Percentiles rank a stretch among this genome's conserved stretches.
These are phyloP conservation scores for Cytospora leucostoma DNA, from an alignment of 2,329 filamentous ascomycete species.

Conservation along the genomic window DNA sequence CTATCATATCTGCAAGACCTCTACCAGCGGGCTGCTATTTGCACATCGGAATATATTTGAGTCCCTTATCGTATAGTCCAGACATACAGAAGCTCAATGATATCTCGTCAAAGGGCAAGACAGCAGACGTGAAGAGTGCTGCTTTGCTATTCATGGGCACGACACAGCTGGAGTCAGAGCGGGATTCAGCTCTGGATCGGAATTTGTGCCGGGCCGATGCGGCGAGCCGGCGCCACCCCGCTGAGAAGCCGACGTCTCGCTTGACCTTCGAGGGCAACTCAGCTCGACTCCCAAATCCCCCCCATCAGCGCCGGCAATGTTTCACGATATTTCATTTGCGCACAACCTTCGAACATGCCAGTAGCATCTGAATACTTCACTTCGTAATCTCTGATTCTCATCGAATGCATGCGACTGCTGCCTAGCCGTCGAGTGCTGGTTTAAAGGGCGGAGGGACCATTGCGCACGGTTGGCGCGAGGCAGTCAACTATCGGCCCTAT, in stretches of 20 bases:
- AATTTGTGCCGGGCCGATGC: constrained; percentile 19
- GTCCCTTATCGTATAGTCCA: background rate
- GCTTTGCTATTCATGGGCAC: background rate
- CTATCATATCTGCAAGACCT: background rate
- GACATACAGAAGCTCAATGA: background rate
- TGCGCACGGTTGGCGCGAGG: constrained; percentile 14
- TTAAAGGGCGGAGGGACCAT: constrained; percentile 5
- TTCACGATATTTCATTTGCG: background rate
- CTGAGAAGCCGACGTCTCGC: constrained; percentile 1
- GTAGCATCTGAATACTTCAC: background rate
- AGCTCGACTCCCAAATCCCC: constrained; percentile 8
- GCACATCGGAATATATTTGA: background rate
- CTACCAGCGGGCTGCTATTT: background rate
- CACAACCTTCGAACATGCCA: background rate
- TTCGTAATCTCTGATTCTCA: background rate
- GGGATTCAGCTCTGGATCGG: background rate
- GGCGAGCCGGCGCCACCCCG: constrained; percentile 3
- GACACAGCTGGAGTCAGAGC: background rate
- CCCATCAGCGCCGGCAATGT: background rate
- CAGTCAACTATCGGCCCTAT: background rate
- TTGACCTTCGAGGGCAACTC: constrained; percentile 4
- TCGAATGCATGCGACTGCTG: constrained; percentile 6
- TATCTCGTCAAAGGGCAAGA: background rate
- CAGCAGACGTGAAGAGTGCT: background rate
- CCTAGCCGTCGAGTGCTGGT: constrained; percentile 1